phyloP scores from a whole-genome alignment of 1,139 yeast species.

The Saccharomycopsis hybrid region DNA sequence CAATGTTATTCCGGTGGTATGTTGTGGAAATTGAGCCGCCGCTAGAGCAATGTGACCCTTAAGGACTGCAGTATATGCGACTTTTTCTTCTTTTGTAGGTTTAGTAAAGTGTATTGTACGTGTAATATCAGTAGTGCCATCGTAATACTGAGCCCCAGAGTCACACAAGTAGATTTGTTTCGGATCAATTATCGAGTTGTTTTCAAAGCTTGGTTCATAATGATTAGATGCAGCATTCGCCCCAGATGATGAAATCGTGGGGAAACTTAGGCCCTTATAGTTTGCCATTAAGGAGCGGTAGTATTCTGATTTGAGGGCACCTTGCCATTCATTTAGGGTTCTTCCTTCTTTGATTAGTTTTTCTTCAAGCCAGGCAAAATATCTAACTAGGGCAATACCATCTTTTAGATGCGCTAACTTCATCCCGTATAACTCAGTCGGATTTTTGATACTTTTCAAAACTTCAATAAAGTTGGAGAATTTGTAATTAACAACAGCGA shows the following conservation, averaged over 20 bases:
- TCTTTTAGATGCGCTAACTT: conserved; percentile 76
- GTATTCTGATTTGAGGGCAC: conserved; percentile 62
- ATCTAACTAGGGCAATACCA: conserved; percentile 76
- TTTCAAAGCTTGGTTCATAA: conserved; percentile 65
- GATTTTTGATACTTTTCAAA: conserved; percentile 75
- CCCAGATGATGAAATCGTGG: conserved; percentile 89
- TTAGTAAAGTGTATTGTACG: conserved; percentile 72
- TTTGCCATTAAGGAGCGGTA: conserved; percentile 51
- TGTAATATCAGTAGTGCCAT: conserved; percentile 96
- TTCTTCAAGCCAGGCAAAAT: conserved; percentile 83
- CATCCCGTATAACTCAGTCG: conserved; percentile 69
- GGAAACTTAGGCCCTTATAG: conserved; percentile 81
- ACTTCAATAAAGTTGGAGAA: conserved; percentile 51
- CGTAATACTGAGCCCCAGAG: conserved; percentile 89
- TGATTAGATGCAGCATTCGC: conserved; percentile 92
- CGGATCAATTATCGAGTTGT: conserved; percentile 68
- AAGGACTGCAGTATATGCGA: conserved; percentile 80
- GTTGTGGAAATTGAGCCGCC: conserved; percentile 73
- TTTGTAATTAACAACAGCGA: conserved; percentile 33
- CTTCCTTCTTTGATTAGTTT: conserved; percentile 47
- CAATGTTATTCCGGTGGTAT: conserved; percentile 73
- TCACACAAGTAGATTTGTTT: conserved; percentile 78
- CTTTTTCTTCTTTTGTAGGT: conserved; percentile 62
- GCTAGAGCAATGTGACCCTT: conserved; percentile 88
- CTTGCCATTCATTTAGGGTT: conserved; percentile 70